Evolutionary conservation across 2,329 filamentous ascomycete species (phyloP).

Genomic region (Ceratocystis diversiconidia): DNA sequence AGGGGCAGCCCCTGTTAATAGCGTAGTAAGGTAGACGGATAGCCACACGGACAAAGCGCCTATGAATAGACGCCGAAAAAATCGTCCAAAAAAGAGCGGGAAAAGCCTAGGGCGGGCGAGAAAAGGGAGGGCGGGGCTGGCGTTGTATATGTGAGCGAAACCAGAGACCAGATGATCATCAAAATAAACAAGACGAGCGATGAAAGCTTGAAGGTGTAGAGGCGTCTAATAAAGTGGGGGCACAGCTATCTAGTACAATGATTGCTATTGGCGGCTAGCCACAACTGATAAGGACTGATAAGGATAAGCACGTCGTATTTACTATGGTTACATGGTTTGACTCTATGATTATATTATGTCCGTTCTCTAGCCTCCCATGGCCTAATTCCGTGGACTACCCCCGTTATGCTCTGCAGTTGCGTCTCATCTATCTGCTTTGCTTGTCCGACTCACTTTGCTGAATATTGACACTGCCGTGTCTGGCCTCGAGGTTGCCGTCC

Average conservation of each 20-base stretch:
- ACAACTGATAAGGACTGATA: not conserved
- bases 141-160: not conserved
- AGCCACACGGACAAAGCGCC: not conserved
- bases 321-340: not conserved
- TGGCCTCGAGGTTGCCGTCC: constrained; percentile 23
- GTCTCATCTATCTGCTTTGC: not conserved
- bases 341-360: not conserved
- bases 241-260: not conserved
- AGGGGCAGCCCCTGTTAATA: not conserved
- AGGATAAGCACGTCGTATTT: not conserved
- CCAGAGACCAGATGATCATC: not conserved
- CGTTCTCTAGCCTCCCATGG: too few relatives aligned
- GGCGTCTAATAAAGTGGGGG: not conserved
- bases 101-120: not conserved
- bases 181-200: not conserved
- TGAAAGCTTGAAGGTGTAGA: not conserved
- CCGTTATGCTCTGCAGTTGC: not conserved
- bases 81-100: not conserved
- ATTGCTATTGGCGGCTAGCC: not conserved
- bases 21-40: not conserved
- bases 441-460: constrained; percentile 1
- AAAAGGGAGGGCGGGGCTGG: not conserved
- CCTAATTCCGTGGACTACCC: too few relatives aligned
- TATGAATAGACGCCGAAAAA: not conserved
- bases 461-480: constrained; percentile 7